A percentile compares a stretch with the other conserved stretches of the same genome.
Conservation (phyloP, 2,329 filamentous ascomycete species). For the Aspergillus felis region DNA sequence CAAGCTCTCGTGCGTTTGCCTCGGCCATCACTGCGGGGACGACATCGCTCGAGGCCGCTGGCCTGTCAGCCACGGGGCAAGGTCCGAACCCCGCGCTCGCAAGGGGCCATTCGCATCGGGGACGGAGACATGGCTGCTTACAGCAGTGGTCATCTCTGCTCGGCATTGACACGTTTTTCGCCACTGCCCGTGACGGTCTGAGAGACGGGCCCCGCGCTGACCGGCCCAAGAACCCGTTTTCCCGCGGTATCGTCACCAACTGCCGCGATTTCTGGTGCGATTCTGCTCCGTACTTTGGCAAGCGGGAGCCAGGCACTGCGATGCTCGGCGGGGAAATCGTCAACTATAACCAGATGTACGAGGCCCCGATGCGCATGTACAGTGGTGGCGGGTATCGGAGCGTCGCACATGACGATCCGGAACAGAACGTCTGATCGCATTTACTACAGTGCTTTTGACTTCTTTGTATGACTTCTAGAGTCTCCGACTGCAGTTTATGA, state of each 20-base stretch:
- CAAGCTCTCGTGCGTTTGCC: slow-evolving; percentile 57
- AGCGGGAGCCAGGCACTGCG: slow-evolving; percentile 68
- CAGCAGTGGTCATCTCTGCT: slow-evolving; percentile 79
- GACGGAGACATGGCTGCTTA: slow-evolving; percentile 58
- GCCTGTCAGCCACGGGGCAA: slow-evolving; percentile 64
- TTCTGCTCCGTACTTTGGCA: slow-evolving; percentile 73
- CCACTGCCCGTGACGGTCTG: slow-evolving; percentile 76
- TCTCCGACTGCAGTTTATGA: slow-evolving; percentile 1
- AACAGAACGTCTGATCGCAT: slow-evolving; percentile 23
- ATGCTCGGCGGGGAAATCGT: slow-evolving; percentile 73
- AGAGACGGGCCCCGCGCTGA: slow-evolving; percentile 43
- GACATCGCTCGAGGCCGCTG: slow-evolving; percentile 62
- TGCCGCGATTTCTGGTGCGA: slow-evolving; percentile 98
- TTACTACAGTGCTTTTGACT: neutral
- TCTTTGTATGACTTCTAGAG: neutral
- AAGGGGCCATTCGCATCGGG: slow-evolving; percentile 47
- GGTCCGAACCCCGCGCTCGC: slow-evolving; percentile 56
- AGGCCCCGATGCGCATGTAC: slow-evolving; percentile 68
- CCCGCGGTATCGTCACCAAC: slow-evolving; percentile 75
- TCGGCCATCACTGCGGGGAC: slow-evolving; percentile 66
- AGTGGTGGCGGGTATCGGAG: slow-evolving; percentile 58
- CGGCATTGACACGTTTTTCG: slow-evolving; percentile 89
- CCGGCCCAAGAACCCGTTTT: slow-evolving; percentile 75
- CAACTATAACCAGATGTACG: slow-evolving; percentile 88
- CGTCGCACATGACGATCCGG: slow-evolving; percentile 37